Conservation (phyloP, 768 basidiomycete genomes). For the Xerocomellus amylosporus region DNA sequence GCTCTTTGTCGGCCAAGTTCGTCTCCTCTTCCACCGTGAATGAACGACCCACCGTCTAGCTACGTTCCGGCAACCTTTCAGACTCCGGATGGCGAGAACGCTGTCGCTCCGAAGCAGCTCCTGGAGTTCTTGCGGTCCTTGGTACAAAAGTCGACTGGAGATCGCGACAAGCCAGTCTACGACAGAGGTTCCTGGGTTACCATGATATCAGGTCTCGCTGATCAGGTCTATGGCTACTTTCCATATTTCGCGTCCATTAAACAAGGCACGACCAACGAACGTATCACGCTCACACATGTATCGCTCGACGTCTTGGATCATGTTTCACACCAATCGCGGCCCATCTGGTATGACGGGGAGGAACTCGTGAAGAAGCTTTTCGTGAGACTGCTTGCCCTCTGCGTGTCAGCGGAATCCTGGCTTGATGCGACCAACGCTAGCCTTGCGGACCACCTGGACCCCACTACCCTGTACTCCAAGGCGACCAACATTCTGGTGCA, state of each 20-base stretch:
- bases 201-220: slow-evolving; percentile 50
- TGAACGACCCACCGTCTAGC: slow-evolving; percentile 28
- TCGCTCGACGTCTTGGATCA: slow-evolving; percentile 54
- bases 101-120: slow-evolving; percentile 37
- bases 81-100: slow-evolving; percentile 25
- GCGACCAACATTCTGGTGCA: slow-evolving; percentile 42
- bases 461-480: slow-evolving; percentile 47
- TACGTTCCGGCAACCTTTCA: slow-evolving; percentile 31
- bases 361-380: slow-evolving; percentile 50
- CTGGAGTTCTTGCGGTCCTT: slow-evolving; percentile 43
- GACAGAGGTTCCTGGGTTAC: slow-evolving; percentile 47
- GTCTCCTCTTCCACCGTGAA: slow-evolving; percentile 4
- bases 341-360: slow-evolving; percentile 46
- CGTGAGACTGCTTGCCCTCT: slow-evolving; percentile 51
- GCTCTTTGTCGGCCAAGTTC: not conserved
- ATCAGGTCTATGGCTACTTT: slow-evolving; percentile 52
- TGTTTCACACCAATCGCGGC: slow-evolving; percentile 48
- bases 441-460: slow-evolving; percentile 42
- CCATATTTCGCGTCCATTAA: slow-evolving; percentile 48
- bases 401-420: slow-evolving; percentile 59
- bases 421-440: slow-evolving; percentile 41
- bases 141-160: slow-evolving; percentile 33
- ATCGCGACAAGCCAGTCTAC: slow-evolving; percentile 30
- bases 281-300: slow-evolving; percentile 50
- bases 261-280: slow-evolving; percentile 58